These are phyloP conservation scores for Lecanicillium sp. DNA, from an alignment of 2,329 filamentous ascomycete species.

Conservation along the genomic window DNA sequence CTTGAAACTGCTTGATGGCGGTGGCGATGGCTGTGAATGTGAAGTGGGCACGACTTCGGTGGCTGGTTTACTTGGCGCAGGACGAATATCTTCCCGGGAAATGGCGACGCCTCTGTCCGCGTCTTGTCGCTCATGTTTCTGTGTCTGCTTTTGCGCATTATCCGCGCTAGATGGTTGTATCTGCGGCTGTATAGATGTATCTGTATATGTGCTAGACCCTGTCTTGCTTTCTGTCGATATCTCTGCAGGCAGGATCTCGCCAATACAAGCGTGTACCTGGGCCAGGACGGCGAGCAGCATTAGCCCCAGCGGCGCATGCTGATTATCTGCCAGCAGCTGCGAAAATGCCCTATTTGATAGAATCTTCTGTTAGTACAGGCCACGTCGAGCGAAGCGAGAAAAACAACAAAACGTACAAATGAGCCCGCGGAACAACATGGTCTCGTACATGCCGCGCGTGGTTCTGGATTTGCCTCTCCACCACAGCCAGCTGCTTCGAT, in stretches of 20 bases:
- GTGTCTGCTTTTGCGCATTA: background rate
- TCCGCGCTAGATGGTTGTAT: no score
- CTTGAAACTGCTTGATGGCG: no score
- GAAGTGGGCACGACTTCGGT: no score
- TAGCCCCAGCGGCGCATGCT: conserved; percentile 65
- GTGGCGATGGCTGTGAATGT: no score
- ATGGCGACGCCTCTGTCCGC: conserved; percentile 21
- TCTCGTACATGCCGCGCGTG: background rate
- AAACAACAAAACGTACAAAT: conserved; percentile 1
- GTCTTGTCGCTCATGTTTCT: background rate
- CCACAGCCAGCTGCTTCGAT: background rate
- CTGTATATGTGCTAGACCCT: no score
- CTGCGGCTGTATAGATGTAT: no score
- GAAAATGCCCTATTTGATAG: conserved; percentile 50
- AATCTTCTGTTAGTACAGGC: background rate
- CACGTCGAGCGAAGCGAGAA: background rate
- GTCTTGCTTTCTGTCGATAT: background rate
- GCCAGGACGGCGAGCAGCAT: conserved; percentile 59
- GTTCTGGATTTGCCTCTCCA: background rate
- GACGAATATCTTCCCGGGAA: conserved; percentile 15
- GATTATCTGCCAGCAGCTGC: conserved; percentile 61
- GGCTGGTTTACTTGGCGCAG: no score
- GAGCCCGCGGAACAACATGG: conserved; percentile 13
- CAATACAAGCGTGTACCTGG: conserved; percentile 42
- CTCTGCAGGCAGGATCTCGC: conserved; percentile 21